Percentiles rank a stretch among this genome's conserved stretches.
phyloP scores from a whole-genome alignment of 208 protist genomes.

The Acanthamoeba culbertsoni region DNA sequence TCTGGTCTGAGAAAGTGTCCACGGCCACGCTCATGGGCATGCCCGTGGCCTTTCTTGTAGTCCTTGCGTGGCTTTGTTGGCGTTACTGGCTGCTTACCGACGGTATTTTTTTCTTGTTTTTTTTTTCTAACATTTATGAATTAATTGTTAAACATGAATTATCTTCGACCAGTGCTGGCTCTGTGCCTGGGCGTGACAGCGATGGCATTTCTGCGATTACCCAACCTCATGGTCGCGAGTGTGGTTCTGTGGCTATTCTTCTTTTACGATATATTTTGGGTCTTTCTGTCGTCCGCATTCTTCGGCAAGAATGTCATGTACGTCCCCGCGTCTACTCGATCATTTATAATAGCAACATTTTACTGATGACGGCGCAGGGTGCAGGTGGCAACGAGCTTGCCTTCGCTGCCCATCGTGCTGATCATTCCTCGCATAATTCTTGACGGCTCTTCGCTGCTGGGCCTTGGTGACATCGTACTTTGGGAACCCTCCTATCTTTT shows the following conservation, averaged over 20 bases:
- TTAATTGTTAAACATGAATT: background rate
- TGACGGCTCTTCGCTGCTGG: constrained; percentile 53
- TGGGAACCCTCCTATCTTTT: background rate
- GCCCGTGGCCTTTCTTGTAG: background rate
- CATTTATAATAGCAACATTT: background rate
- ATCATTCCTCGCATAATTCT: background rate
- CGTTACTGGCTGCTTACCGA: constrained; percentile 24
- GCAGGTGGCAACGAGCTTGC: constrained; percentile 8
- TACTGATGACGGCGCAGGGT: background rate
- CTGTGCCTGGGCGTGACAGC: constrained; percentile 33
- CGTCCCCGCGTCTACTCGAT: background rate
- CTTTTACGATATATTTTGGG: constrained; percentile 72
- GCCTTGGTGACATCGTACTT: constrained; percentile 64
- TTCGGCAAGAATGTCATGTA: constrained; percentile 70
- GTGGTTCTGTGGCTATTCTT: constrained; percentile 66
- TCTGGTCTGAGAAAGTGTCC: background rate
- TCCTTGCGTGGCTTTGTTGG: background rate
- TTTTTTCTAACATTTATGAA: background rate
- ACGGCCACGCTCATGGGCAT: background rate
- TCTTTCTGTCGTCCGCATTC: constrained; percentile 59
- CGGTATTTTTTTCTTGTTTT: background rate
- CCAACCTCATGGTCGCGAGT: constrained; percentile 49
- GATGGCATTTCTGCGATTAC: constrained; percentile 50
- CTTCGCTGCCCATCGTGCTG: constrained; percentile 45
- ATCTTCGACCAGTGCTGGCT: background rate